Base-by-base conservation (phyloP, 169 alveolate species). In the Theileria luwenshuni region DNA sequence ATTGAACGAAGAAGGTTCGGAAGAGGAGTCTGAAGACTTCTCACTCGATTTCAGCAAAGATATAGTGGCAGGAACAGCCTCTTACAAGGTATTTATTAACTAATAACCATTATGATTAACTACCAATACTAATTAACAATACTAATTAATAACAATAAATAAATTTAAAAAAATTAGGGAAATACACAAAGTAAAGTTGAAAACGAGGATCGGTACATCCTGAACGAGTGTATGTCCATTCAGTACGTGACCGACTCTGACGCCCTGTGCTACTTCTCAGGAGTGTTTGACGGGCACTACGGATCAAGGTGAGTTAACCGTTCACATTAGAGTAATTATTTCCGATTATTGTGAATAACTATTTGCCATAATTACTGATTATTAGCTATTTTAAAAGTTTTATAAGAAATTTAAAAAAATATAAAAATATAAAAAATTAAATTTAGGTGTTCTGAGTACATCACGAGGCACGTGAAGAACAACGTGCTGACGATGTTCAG, bases 261-360 rank as follows among this genome's bases (percentile, higher is more conserved):
- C 28, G 92, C 93, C 0, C 68, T 91, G 59, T 91, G 95, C 64
- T 90, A 90, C 68, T 91, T 70, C 62, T 75, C 92, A 17, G 95
- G 92, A 5, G 88, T 91, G 3, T 91, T 90, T 63, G 94, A 89
- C 52, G 95, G 95, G 12, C 95, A 91, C 60, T 88, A 89, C 7
- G 94, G 95, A 0, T 74, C 93, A n/a, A 64, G 56, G 92, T 86
- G 41, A n/a, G 84, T 72, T 19, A 12, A n/a, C n/a, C n/a, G n/a
- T n/a, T n/a, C n/a, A n/a, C n/a, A n/a, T n/a, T n/a, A n/a, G n/a
- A n/a, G n/a, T 2, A 15, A 12, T 25, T 13, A n/a, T n/a, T n/a
- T n/a, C n/a, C n/a, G n/a, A n/a, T n/a, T n/a, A n/a, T n/a, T n/a
- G n/a, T n/a, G n/a, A n/a, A n/a, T n/a, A n/a, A n/a, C n/a, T n/a